Evolutionary conservation across 1,284 basidiomycete genomes (phyloP).

Genomic region (Heterobasidion occidentale): DNA sequence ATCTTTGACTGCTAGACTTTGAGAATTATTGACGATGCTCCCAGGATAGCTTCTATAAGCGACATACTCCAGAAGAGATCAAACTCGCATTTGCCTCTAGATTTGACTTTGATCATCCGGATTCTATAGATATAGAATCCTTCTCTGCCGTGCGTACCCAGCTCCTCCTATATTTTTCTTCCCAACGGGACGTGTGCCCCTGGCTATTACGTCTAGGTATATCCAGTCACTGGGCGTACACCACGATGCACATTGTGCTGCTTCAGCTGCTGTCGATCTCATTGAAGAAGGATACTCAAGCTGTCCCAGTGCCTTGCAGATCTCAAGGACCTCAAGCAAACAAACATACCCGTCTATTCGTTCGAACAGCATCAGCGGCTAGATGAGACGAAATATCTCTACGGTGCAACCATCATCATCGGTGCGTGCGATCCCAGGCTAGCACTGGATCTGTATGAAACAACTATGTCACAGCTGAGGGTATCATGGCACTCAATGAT

Average conservation of each 20-base stretch:
- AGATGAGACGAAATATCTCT: constrained; percentile 84
- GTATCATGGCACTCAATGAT: constrained; percentile 88
- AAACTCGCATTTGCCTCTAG: constrained; percentile 77
- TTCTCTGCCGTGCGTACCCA: constrained; percentile 62
- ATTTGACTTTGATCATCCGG: constrained; percentile 91
- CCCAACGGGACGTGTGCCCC: background rate
- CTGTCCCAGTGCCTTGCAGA: constrained; percentile 67
- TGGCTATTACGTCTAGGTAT: background rate
- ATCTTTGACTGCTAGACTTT: background rate
- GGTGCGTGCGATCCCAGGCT: constrained; percentile 29
- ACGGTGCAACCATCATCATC: constrained; percentile 94
- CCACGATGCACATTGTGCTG: too few relatives aligned
- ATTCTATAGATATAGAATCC: constrained; percentile 86
- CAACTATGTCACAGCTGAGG: constrained; percentile 54
- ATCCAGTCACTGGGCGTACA: too few relatives aligned
- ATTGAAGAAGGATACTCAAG: background rate
- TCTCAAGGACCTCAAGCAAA: constrained; percentile 75
- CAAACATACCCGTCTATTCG: constrained; percentile 90
- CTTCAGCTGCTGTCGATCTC: background rate
- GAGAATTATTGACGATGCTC: background rate
- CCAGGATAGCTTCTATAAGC: constrained; percentile 92
- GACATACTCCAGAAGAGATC: constrained; percentile 72
- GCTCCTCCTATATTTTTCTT: background rate
- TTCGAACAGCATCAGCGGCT: constrained; percentile 88
- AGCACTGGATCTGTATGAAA: background rate